Base-by-base conservation (phyloP, 2,329 filamentous ascomycete genomes). In the Pseudocercospora macadamiae region DNA sequence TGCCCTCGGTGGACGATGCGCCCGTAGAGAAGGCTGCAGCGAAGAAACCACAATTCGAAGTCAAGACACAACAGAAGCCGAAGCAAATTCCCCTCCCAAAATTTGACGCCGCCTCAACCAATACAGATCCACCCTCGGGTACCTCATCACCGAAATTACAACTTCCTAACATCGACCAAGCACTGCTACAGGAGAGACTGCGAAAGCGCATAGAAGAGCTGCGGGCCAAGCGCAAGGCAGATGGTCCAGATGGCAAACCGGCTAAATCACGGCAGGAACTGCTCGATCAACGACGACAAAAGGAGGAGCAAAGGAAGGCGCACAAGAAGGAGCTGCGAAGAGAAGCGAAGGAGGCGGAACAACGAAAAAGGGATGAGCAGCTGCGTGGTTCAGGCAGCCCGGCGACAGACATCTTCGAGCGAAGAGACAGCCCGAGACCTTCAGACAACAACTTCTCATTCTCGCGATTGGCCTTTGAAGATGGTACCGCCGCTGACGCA, bases 261-360 rank as follows among this genome's bases (percentile, higher is more conserved):
- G 90, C 93, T 57, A 87, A 89, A 64, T 96, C 91, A 61, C 86
- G 95, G 61, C 89, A 96, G 76, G 93, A 97, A 72, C 83, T 99
- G 10, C 91, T 99, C 68, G 95, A 97, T 75, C 85, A 90, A 44
- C 86, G 95, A 39, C 86, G 95, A 63, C 86, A 87, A 71, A 97
- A 96, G 78, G 90, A 96, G 73, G 89, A 91, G 60, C 86, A 92
- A 74, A 86, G 91, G 62, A 93, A 93, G 73, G 87, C 87, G 19
- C 89, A 93, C 70, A 97, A 96, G 80, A 95, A 96, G 76, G 90
- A 93, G 70, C 79, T 92, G 59, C 86, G 93, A 44, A 81, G 84
- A 64, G 83, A 90, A 68, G 89, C 89, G 18, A 93, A 90, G 72
- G 84, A 89, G 53, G 91, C 96, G 68, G 92, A 95, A 73, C 87